A percentile compares a stretch with the other conserved stretches of the same genome.
These are phyloP conservation scores for Sarocladium kiliense DNA, from an alignment of 2,329 filamentous ascomycete species.

Conservation along the genomic window DNA sequence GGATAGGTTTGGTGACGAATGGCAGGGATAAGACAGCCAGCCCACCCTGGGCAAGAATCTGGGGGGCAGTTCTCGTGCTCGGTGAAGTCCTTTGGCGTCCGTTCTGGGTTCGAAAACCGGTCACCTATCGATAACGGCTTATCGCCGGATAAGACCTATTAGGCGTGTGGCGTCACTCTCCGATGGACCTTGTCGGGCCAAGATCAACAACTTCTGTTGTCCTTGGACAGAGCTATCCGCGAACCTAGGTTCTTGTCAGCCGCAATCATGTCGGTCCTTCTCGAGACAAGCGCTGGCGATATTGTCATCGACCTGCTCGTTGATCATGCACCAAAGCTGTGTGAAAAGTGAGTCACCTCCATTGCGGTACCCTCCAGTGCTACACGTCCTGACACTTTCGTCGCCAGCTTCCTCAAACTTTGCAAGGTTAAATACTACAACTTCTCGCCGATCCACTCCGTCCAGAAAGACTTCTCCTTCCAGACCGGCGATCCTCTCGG, in stretches of 20 bases:
- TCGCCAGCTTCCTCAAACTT: slow-evolving; percentile 83
- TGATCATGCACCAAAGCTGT: slow-evolving; percentile 83
- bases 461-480: slow-evolving; percentile 94
- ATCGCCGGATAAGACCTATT: slow-evolving; percentile 4
- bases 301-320: slow-evolving; percentile 91
- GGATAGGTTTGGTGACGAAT: background rate
- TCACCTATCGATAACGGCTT: slow-evolving; percentile 4
- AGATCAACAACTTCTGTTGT: background rate
- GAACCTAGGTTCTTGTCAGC: background rate
- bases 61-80: no score
- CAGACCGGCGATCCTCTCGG: slow-evolving; percentile 94
- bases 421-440: slow-evolving; percentile 99
- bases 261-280: slow-evolving; percentile 74
- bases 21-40: background rate
- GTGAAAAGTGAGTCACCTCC: slow-evolving; percentile 73
- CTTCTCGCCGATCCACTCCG: slow-evolving; percentile 84
- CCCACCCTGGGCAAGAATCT: no score
- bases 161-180: slow-evolving; percentile 6
- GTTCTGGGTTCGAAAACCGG: background rate
- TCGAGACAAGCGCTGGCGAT: slow-evolving; percentile 90
- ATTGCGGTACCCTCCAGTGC: background rate
- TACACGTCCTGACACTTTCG: slow-evolving; percentile 42
- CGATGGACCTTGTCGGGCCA: background rate
- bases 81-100: no score
- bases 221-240: background rate